Base-by-base conservation (phyloP, 1,284 basidiomycete species). In the Apiotrichum domesticum region DNA sequence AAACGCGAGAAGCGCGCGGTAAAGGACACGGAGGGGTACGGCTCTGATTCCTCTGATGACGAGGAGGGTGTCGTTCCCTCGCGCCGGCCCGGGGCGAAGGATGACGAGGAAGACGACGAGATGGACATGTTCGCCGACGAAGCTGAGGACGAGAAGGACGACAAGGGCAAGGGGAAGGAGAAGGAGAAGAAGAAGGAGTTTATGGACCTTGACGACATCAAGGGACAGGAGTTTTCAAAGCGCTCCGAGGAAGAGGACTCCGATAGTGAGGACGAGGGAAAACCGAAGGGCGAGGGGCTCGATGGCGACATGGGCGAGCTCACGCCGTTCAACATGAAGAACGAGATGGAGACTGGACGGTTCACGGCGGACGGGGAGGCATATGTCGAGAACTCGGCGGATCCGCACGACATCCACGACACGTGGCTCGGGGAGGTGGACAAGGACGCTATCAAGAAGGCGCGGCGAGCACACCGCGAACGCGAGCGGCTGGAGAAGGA, bases 261-360 rank as follows among this genome's bases (percentile, higher is more conserved):
- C 9, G 61, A 62, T 39, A 56, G 47, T 14, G 66, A 71, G 14
- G 61, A 59, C n/a, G 60, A 56, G 10, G 66, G 61, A 14, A 54
- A 53, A 34, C 35, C 37, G 35, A 46, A 56, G 43, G 58, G 52
- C 29, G 61, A 54, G 11, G 67, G 65, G 8, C 55, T 71, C 9
- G 71, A 73, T 41, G 69, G 67, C 35, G 90, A 88, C 32, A 95
- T 96, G 93, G 96, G 94, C 1, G 88, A 94, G 68, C 73, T 98
- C 11, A 94, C 90, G 7, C 88, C 88, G 35, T 99, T 99, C 83
- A 97, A 99, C 76, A 98, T 99, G 96, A 88, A 93, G 64, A 87
- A 89, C 64, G 96, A 99, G 81, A 94, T 99, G 87, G 86, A 90
- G 68, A 90, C 96, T 73, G 96, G 96, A 37, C 89, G 92, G 67